Evolutionary conservation across 2,329 filamentous ascomycete genomes (phyloP).

Genomic region (Penicillium sp.): DNA sequence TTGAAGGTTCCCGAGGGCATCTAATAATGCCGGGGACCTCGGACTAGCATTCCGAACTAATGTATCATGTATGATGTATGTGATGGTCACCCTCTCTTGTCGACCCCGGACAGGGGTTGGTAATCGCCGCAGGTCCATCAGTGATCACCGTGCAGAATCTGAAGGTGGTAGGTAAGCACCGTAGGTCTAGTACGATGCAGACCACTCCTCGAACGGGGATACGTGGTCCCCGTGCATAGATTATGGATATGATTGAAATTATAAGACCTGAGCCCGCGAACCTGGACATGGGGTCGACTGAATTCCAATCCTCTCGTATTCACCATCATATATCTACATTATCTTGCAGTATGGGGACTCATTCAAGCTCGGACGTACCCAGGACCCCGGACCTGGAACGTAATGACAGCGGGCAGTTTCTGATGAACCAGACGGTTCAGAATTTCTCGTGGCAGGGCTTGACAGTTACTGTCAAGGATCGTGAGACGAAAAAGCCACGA

Average conservation of each 20-base stretch:
- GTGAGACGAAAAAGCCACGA: conserved; percentile 59
- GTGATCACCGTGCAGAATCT: no score
- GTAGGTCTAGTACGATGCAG: neutral
- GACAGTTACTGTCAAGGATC: conserved; percentile 69
- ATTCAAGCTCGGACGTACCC: neutral
- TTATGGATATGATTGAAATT: conserved; percentile 1
- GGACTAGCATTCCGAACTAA: neutral
- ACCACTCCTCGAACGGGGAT: neutral
- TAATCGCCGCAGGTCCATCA: neutral
- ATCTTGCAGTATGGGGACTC: conserved; percentile 6
- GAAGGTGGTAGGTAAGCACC: no score
- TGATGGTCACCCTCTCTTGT: neutral
- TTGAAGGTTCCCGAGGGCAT: no score
- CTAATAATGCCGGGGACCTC: neutral
- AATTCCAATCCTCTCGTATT: neutral
- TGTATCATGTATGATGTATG: neutral
- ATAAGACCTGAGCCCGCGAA: conserved; percentile 4
- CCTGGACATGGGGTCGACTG: neutral
- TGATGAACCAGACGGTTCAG: conserved; percentile 59
- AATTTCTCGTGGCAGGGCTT: conserved; percentile 64
- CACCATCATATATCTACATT: neutral
- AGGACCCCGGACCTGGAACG: conserved; percentile 29
- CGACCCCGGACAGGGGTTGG: neutral
- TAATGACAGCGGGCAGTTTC: conserved; percentile 29
- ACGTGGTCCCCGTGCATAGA: conserved; percentile 2